These are phyloP conservation scores for Trichoderma afroharzianum DNA, from an alignment of 2,329 filamentous ascomycete genomes.

Conservation along the genomic window DNA sequence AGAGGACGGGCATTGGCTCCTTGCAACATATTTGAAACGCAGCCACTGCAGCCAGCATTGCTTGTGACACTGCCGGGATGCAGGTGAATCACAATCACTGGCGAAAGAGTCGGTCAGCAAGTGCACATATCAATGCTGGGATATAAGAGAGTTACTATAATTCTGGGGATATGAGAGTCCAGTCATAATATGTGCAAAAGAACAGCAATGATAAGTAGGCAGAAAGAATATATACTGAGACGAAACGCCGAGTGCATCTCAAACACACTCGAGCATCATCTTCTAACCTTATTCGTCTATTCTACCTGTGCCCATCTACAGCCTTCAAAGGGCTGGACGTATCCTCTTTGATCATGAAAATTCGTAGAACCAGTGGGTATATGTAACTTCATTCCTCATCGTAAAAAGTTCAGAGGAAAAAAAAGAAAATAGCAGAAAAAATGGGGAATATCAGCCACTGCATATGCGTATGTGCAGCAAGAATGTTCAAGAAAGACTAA, in stretches of 20 bases:
- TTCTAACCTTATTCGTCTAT: background rate
- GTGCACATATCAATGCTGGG: background rate
- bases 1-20: background rate
- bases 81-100: background rate
- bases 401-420: background rate
- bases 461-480: background rate
- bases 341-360: background rate
- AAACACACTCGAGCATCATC: background rate
- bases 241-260: background rate
- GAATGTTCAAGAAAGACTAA: background rate
- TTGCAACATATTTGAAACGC: slow-evolving; percentile 7
- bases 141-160: background rate
- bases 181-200: background rate
- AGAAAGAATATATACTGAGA: background rate
- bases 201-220: background rate
- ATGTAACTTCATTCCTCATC: background rate
- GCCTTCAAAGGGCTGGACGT: background rate
- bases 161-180: background rate
- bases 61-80: background rate
- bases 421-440: background rate
- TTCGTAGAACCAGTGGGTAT: background rate
- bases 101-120: background rate
- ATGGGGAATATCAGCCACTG: background rate
- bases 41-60: background rate
- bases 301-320: background rate